Conservation (phyloP, 2,329 filamentous ascomycete genomes). For the Onygenales sp. region DNA sequence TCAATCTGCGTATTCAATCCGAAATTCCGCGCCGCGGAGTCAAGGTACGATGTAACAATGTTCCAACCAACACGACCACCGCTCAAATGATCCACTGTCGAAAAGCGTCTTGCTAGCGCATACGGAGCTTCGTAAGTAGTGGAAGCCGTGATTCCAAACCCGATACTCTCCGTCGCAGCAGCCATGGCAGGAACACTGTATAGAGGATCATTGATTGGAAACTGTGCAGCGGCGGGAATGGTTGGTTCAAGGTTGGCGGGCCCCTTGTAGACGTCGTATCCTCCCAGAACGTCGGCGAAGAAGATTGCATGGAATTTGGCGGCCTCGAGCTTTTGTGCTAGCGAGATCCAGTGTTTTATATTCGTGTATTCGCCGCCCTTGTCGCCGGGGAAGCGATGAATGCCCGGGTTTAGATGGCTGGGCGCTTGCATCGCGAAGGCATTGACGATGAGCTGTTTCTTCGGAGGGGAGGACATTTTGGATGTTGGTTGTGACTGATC, state of each 20-base stretch:
- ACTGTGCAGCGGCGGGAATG: slow-evolving; percentile 32
- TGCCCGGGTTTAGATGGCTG: slow-evolving; percentile 37
- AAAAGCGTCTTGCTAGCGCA: slow-evolving; percentile 45
- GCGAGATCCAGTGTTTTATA: slow-evolving; percentile 37
- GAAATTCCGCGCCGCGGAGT: slow-evolving; percentile 40
- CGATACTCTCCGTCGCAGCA: slow-evolving; percentile 36
- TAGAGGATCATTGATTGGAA: slow-evolving; percentile 35
- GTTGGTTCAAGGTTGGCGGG: slow-evolving; percentile 30
- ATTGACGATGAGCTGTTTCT: slow-evolving; percentile 37
- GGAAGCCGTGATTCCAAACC: slow-evolving; percentile 45
- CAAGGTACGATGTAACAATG: slow-evolving; percentile 41
- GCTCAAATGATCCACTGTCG: slow-evolving; percentile 45
- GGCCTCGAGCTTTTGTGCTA: slow-evolving; percentile 39
- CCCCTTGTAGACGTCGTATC: slow-evolving; percentile 39
- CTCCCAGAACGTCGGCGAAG: slow-evolving; percentile 41
- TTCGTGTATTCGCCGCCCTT: slow-evolving; percentile 31
- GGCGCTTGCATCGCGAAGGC: slow-evolving; percentile 41
- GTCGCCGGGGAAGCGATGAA: slow-evolving; percentile 27
- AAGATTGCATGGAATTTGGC: slow-evolving; percentile 44
- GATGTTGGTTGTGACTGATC: background rate
- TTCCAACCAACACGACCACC: slow-evolving; percentile 45
- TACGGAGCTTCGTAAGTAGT: slow-evolving; percentile 48
- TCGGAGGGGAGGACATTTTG: slow-evolving; percentile 2
- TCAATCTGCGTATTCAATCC: slow-evolving; percentile 37
- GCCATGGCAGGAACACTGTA: slow-evolving; percentile 38